Base-by-base conservation (phyloP, 2,329 filamentous ascomycete species). In the Epichloe amarillans region DNA sequence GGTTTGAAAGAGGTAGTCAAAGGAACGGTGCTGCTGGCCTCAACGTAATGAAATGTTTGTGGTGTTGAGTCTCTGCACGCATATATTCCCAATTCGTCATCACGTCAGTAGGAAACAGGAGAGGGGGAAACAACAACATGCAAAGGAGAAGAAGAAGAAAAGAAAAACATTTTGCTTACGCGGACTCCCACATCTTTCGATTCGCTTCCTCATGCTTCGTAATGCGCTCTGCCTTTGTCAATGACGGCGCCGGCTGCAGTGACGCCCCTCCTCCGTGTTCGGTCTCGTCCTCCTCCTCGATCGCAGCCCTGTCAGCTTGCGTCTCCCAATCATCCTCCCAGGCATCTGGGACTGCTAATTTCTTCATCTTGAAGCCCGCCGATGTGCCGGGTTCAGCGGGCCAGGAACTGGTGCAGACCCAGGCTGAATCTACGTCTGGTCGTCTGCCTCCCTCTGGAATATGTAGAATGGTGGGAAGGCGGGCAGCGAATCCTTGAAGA, bases 311-410 rank as follows among this genome's bases (percentile, higher is more conserved):
- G 65, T 95, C 88, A 52, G 86, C 88, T 62, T 85, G 77, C 5
- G 72, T 69, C 64, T 91, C 87, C 89, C 90, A 97, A 62, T 95
- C 87, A 60, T 93, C 86, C 60, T 95, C 77, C 91, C 91, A 96
- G 19, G 88, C 90, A 65, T 89, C 80, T 38, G 86, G 83, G 52
- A 84, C 66, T 21, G 66, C 67, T 15, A 58, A 53, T 37, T 64
- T 69, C 69, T 71, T 72, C 73, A 73, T 74, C 64, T 68, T 71
- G 58, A 6, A 39, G 8, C 30, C 30, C 30, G 30, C 30, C 30
- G 30, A 30, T 30, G 30, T 30, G 30, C 7, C 26, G 8, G 26
- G 7, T 30, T 30, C 26, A 30, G 26, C 0, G 26, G 26, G 26
- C 7, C 30, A 2, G 30, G 30, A 11, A 30, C 10, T 30, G 30